These are phyloP conservation scores for Lipomyces mesembrius DNA, from an alignment of 805 yeast genomes.

Conservation along the genomic window DNA sequence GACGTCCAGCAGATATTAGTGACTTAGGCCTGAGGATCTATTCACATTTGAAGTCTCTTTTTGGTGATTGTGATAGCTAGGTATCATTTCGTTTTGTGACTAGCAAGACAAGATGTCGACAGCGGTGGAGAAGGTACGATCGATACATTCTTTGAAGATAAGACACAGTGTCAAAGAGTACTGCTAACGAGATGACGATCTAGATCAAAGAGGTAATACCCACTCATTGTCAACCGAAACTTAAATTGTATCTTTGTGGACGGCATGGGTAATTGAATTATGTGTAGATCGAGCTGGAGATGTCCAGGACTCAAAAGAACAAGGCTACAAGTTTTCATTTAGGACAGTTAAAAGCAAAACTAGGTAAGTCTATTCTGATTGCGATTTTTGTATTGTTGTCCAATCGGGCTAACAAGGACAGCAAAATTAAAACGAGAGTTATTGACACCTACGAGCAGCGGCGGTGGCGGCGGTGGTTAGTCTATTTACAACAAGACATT, in stretches of 20 bases:
- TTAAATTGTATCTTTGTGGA: neutral
- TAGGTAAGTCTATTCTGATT: slow-evolving; percentile 43
- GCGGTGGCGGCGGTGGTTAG: slow-evolving; percentile 82
- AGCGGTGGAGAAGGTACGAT: slow-evolving; percentile 60
- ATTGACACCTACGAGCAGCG: slow-evolving; percentile 67
- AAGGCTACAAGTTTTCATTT: slow-evolving; percentile 97
- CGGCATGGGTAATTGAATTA: neutral
- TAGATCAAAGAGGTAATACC: slow-evolving; percentile 43
- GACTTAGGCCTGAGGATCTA: neutral
- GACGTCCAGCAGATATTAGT: neutral
- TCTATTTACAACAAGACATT: neutral
- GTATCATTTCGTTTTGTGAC: neutral
- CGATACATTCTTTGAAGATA: neutral
- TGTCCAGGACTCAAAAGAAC: slow-evolving; percentile 88
- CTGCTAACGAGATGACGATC: slow-evolving; percentile 5
- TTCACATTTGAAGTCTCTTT: neutral
- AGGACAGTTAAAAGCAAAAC: slow-evolving; percentile 95
- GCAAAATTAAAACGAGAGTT: slow-evolving; percentile 95
- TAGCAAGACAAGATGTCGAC: slow-evolving; percentile 57
- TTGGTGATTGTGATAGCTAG: neutral
- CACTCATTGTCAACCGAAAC: neutral
- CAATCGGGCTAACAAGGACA: neutral
- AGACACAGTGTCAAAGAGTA: neutral
- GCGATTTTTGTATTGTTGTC: neutral
- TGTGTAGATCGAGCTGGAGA: slow-evolving; percentile 35